Conservation (phyloP, 139 green algal genomes). For the Axilococcus clingmanii region DNA sequence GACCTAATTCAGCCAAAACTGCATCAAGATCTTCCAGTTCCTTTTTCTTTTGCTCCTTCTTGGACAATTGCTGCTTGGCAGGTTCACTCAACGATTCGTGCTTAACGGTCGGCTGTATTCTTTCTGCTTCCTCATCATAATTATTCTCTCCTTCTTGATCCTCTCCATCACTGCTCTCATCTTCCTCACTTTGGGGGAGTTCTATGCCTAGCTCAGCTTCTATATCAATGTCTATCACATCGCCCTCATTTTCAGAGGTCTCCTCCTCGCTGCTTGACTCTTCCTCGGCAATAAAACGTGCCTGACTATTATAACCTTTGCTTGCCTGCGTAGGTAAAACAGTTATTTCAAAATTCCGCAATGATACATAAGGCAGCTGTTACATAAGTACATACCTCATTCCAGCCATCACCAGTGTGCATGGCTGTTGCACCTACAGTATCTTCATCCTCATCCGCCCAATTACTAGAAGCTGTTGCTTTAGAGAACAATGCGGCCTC, state of each 20-base stretch:
- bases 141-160: no score
- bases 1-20: conserved; percentile 41
- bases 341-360: no score
- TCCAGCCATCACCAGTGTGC: background rate
- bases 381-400: conserved; percentile 17
- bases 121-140: conserved; percentile 14
- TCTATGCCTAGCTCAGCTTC: conserved; percentile 43
- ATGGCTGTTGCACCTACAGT: conserved; percentile 8
- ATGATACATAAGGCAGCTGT: no score
- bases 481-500: conserved; percentile 25
- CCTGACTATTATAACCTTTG: no score
- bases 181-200: conserved; percentile 32
- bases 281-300: background rate
- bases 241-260: background rate
- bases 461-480: conserved; percentile 12
- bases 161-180: conserved; percentile 28
- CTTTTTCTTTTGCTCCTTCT: conserved; percentile 48
- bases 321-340: background rate
- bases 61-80: conserved; percentile 27
- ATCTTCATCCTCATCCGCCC: conserved; percentile 27
- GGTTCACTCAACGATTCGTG: background rate
- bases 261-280: background rate
- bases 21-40: conserved; percentile 41
- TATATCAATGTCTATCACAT: conserved; percentile 20
- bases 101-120: conserved; percentile 2